Evolutionary conservation across 1,284 basidiomycete genomes (phyloP), one percentile per base, ranked within the genome.

Genomic region (Pterulicium gracile): DNA sequence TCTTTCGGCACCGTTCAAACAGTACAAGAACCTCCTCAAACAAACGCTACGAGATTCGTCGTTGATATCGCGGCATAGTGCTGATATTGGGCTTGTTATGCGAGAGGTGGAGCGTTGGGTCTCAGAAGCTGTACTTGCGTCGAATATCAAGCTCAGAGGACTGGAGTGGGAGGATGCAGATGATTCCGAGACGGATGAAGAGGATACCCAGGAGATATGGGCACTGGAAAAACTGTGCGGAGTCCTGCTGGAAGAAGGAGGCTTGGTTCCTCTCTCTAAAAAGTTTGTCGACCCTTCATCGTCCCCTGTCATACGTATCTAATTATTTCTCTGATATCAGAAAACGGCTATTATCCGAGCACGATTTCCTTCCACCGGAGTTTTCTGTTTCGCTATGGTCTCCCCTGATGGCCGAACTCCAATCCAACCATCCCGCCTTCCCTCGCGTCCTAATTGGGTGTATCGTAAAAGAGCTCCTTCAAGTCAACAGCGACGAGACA

Each of bases 201-300:
- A 67, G 40, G 65, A 70, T 24, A 60, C 56, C 17, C 74, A 76
- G 52, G 83, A 82, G 52, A 58, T 58, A 22, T 81, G 77, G 76
- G 80, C 79, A 3, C 60, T 89, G 41, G 83, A 88, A 39, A 61
- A 67, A n/a, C 61, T 93, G 0, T 81, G 77, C 49, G 79, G 81
- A 42, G 71, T 58, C 3, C 67, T 86, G 42, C 57, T 81, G 46
- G 76, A 72, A 50, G 77, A 70, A 57, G 87, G 77, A 13, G 75
- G 69, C 4, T 64, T 94, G 3, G 81, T 95, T 2, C 89, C 91
- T 2, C 56, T 85, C 2, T 84, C 87, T 0, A 83, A 81, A 62
- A 89, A 81, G 91, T 90, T 51, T 53, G 75, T 50, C 19, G 36
- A 36, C 3, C 22, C 17, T 32, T 24, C 18, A n/a, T 43, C 43